Conservation (phyloP, 306 rosid species). For the Lathyrus sativus region DNA sequence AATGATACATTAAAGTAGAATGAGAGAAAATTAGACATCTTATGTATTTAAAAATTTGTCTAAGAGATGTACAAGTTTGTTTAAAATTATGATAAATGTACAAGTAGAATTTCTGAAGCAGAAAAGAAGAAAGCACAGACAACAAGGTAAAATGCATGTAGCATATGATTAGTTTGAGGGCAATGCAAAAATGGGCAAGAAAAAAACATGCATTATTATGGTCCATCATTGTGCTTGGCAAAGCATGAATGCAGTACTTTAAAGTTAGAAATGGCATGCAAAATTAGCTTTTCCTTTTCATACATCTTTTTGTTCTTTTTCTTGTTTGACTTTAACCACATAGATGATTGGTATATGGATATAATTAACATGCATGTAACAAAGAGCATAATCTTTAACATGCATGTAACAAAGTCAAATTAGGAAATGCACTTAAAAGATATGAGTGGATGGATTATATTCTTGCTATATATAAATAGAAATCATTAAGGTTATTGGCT, state of each 20-base stretch:
- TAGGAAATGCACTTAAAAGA: neutral
- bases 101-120: neutral
- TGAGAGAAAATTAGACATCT: too few species aligned
- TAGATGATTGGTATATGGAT: neutral
- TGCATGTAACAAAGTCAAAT: neutral
- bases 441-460: too few species aligned
- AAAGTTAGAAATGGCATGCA: conserved; percentile 37
- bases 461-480: too few species aligned
- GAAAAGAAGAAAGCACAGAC: neutral
- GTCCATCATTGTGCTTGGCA: conserved; percentile 39
- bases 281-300: conserved; percentile 31
- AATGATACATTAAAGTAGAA: too few species aligned
- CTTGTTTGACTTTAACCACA: conserved; percentile 33
- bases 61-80: too few species aligned
- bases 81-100: too few species aligned
- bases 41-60: too few species aligned
- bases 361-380: neutral
- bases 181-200: neutral
- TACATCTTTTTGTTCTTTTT: neutral
- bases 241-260: neutral
- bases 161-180: neutral
- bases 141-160: conserved; percentile 20
- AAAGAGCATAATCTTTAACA: neutral
- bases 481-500: neutral
- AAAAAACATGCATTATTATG: conserved; percentile 35